Evolutionary conservation across 148 eudicot genomes (phyloP).

Genomic region (Rhododendron vialii): DNA sequence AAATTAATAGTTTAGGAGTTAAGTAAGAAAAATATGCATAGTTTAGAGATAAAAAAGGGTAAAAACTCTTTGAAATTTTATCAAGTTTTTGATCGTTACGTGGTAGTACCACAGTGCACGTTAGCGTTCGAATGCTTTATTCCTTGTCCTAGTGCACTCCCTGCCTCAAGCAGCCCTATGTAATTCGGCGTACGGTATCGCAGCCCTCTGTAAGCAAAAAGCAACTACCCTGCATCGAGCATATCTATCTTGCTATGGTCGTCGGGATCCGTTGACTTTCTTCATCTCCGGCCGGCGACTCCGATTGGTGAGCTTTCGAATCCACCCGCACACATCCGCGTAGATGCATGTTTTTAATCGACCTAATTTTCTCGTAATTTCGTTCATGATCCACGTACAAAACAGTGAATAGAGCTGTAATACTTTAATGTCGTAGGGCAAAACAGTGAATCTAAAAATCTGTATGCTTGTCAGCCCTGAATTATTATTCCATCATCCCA

Average conservation of each 20-base stretch:
- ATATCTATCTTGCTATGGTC: neutral
- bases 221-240: too few species aligned
- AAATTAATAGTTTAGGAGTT: too few species aligned
- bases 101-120: too few species aligned
- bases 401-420: neutral
- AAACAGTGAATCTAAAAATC: neutral
- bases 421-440: neutral
- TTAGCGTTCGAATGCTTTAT: too few species aligned
- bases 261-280: neutral
- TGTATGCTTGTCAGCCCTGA: neutral
- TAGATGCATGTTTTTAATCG: neutral
- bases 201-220: neutral
- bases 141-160: neutral
- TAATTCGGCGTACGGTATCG: neutral
- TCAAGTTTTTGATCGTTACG: neutral
- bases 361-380: neutral
- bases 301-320: slow-evolving; percentile 8
- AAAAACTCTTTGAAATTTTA: too few species aligned
- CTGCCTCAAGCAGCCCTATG: too few species aligned
- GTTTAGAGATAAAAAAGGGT: too few species aligned
- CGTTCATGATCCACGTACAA: neutral
- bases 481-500: neutral
- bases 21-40: too few species aligned
- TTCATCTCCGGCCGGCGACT: slow-evolving; percentile 10
- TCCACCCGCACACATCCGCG: neutral